A percentile compares a stretch with the other conserved stretches of the same genome.
phyloP scores from a whole-genome alignment of 1,284 basidiomycete species.

The Marasmius oreades region DNA sequence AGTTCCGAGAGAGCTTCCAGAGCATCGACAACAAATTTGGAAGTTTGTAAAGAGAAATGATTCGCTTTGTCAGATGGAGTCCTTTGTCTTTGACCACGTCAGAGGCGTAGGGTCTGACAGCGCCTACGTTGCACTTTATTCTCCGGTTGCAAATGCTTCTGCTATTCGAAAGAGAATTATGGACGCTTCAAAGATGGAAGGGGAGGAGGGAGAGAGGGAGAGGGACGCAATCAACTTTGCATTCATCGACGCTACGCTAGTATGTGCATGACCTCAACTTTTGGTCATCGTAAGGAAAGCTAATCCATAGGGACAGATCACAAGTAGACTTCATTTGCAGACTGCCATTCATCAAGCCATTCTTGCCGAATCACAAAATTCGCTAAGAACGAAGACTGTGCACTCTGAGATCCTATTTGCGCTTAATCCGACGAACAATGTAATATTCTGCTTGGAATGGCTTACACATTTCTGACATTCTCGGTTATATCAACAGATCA shows the following conservation, averaged over 20 bases:
- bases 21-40: constrained; percentile 10
- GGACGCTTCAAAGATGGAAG: constrained; percentile 56
- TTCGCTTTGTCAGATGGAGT: constrained; percentile 9
- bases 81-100: constrained; percentile 37
- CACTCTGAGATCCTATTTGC: constrained; percentile 86
- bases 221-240: constrained; percentile 80
- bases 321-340: constrained; percentile 71
- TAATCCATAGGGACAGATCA: constrained; percentile 46
- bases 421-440: constrained; percentile 84
- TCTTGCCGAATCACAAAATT: constrained; percentile 56
- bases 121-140: constrained; percentile 14
- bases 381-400: constrained; percentile 71
- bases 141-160: constrained; percentile 57
- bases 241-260: constrained; percentile 74
- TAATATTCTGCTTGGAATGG: constrained; percentile 23
- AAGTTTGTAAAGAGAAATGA: background rate
- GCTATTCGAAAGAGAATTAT: constrained; percentile 66
- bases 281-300: constrained; percentile 8
- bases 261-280: constrained; percentile 47
- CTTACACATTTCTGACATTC: background rate
- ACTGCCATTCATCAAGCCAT: constrained; percentile 81
- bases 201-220: constrained; percentile 62
- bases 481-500: constrained; percentile 54
- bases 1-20: constrained; percentile 9
- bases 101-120: constrained; percentile 48